Evolutionary conservation across 371 early-diverging fungal genomes (phyloP).

Genomic region (Mortierella sp.): DNA sequence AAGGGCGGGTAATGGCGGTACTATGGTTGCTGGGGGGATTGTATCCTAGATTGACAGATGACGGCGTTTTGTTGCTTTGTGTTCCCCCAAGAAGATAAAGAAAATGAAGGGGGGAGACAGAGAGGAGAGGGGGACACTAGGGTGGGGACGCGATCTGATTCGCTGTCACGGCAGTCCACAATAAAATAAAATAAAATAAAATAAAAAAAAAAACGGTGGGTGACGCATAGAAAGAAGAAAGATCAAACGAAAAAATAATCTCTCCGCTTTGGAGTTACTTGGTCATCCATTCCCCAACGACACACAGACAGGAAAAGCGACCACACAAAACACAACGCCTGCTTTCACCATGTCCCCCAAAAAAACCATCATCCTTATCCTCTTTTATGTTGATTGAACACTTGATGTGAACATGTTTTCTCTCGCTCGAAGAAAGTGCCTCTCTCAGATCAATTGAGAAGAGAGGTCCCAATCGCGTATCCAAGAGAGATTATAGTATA

Average conservation of each 20-base stretch:
- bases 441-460: background rate
- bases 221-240: conserved; percentile 8
- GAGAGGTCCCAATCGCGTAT: background rate
- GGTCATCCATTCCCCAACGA: background rate
- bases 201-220: background rate
- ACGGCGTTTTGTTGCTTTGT: background rate
- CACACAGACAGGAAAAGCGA: background rate
- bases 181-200: background rate
- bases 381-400: background rate
- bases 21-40: background rate
- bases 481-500: too few relatives aligned
- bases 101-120: background rate
- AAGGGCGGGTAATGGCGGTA: background rate
- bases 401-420: background rate
- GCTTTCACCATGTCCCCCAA: background rate
- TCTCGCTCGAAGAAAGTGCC: too few relatives aligned
- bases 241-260: background rate
- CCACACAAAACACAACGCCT: background rate
- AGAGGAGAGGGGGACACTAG: background rate
- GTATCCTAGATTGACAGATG: background rate
- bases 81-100: conserved; percentile 22
- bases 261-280: background rate
- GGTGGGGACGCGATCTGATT: conserved; percentile 16
- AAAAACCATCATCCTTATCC: background rate
- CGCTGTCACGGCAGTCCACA: background rate